phyloP scores from a whole-genome alignment of 192 early-diverging fungal genomes.

The Spinellus fusiger region DNA sequence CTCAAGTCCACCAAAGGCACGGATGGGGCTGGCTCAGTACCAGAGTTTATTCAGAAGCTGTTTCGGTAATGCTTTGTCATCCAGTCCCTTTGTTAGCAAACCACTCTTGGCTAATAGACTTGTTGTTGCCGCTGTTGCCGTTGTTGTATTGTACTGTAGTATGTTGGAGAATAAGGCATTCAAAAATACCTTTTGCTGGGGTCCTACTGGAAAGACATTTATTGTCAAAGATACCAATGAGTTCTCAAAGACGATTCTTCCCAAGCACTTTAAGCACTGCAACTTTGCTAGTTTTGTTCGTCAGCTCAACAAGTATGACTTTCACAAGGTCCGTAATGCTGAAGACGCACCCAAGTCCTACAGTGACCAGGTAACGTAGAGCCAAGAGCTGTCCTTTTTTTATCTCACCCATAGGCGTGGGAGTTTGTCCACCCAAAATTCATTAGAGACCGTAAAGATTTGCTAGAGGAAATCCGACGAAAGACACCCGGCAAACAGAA shows the following conservation, averaged over 20 bases:
- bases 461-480: constrained; percentile 12
- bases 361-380: constrained; percentile 43
- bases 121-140: too few species aligned
- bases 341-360: constrained; percentile 41
- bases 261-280: constrained; percentile 66
- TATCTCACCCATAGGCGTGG: constrained; percentile 1
- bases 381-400: background rate
- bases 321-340: constrained; percentile 64
- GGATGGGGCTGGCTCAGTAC: constrained; percentile 10
- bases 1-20: background rate
- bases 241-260: constrained; percentile 60
- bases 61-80: constrained; percentile 3
- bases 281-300: constrained; percentile 67
- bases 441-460: constrained; percentile 8
- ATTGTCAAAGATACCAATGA: constrained; percentile 67
- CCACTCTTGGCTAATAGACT: background rate
- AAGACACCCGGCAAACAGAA: constrained; percentile 19
- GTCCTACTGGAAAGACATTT: constrained; percentile 56
- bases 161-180: constrained; percentile 65
- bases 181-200: constrained; percentile 55
- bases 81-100: background rate
- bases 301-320: constrained; percentile 76
- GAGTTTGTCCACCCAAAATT: constrained; percentile 13
- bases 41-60: constrained; percentile 25
- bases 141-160: constrained; percentile 35